These are phyloP conservation scores for Colletotrichum theobromicola DNA, from an alignment of 2,329 filamentous ascomycete genomes.

Conservation along the genomic window DNA sequence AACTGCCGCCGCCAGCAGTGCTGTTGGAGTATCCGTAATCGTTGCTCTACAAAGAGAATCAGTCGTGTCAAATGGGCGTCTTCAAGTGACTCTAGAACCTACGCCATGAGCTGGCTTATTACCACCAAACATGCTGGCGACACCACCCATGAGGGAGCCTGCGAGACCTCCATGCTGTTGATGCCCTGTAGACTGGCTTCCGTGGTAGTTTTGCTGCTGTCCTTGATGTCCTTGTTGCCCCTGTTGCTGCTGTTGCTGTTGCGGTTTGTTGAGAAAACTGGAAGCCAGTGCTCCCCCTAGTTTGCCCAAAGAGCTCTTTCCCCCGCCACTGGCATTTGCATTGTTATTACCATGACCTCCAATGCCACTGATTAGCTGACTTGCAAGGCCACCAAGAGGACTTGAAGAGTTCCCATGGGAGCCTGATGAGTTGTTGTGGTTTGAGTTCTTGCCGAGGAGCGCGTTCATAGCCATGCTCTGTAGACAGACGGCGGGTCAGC, in stretches of 20 bases:
- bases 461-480: slow-evolving; percentile 67
- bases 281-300: slow-evolving; percentile 62
- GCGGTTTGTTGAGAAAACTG: slow-evolving; percentile 46
- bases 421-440: slow-evolving; percentile 29
- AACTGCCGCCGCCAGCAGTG: slow-evolving; percentile 47
- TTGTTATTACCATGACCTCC: slow-evolving; percentile 30
- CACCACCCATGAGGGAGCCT: slow-evolving; percentile 59
- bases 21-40: slow-evolving; percentile 68
- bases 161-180: slow-evolving; percentile 50
- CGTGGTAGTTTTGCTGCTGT: slow-evolving; percentile 50
- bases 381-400: slow-evolving; percentile 52
- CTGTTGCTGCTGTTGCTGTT: slow-evolving; percentile 53
- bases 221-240: slow-evolving; percentile 32
- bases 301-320: slow-evolving; percentile 53
- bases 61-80: neutral
- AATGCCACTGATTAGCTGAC: slow-evolving; percentile 48
- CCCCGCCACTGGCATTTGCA: slow-evolving; percentile 32
- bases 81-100: slow-evolving; percentile 24
- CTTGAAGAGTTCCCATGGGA: slow-evolving; percentile 40
- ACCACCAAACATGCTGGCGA: slow-evolving; percentile 57
- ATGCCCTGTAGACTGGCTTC: slow-evolving; percentile 45
- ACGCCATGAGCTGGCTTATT: slow-evolving; percentile 48
- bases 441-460: slow-evolving; percentile 55
- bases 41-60: slow-evolving; percentile 45
- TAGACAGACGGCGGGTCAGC: slow-evolving; percentile 10